Evolutionary conservation across 352 stramenopile genomes (phyloP), one percentile per base, ranked within the genome.

Genomic region (Aphanomyces stellatus): DNA sequence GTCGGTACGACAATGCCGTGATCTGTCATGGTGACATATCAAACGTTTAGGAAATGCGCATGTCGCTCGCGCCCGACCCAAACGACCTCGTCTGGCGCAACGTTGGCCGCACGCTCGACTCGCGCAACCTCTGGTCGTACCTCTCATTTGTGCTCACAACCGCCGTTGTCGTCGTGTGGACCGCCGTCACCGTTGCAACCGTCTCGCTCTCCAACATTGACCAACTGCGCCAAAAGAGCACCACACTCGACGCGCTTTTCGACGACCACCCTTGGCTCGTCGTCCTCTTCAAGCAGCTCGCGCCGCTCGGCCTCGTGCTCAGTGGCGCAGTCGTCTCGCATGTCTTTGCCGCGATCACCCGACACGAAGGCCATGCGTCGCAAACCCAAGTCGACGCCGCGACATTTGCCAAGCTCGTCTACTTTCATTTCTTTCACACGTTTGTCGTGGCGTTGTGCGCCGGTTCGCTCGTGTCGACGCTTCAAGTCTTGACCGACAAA

Each of bases 11-110:
- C 37, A n/a, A 0, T 46, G n/a, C 13, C 11, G 13, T 46, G 0
- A 46, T 46, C 37, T 46, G 37, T 19, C 37, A 46, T 46, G 37
- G 37, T n/a, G n/a, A n/a, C n/a, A 46, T 46, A 11, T 46, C 1
- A 46, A 46, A n/a, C 11, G 37, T 46, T 43, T 46, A 46, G 37
- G 41, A 91, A 56, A 87, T 91, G 79, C 59, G 76, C 11, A 74
- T 91, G 13, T 77, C 89, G 63, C 71, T 78, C 19, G 85, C 85
- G 3, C 75, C 84, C 8, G 70, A 89, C 43, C 72, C 83, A 6
- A 82, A 87, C 19, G 81, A 93, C 53, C 76, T 93, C 4, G 79
- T 93, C 42, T 93, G 85, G 85, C 70, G 76, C 40, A 93, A 93
- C 60, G 77, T 93, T 33, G 85, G 85, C 59, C 69, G 82, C 1